Evolutionary conservation across 192 early-diverging fungal genomes (phyloP).

Genomic region (Entomortierella lignicola): DNA sequence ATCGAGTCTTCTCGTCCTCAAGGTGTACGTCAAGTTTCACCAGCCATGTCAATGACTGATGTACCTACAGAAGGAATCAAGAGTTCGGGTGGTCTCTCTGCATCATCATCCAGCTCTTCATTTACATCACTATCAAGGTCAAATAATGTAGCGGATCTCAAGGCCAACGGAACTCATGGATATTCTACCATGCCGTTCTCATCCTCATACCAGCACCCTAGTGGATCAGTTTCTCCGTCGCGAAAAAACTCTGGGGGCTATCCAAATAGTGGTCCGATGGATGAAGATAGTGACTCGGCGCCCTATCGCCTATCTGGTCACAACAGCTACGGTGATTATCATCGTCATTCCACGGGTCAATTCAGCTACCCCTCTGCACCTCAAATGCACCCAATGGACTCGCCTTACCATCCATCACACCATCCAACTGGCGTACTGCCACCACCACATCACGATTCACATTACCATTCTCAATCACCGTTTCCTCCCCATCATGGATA

Average conservation of each 20-base stretch:
- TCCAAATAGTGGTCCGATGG: neutral
- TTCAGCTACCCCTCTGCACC: slow-evolving; percentile 4
- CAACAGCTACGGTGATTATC: neutral
- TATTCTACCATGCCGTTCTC: neutral
- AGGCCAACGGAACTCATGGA: neutral
- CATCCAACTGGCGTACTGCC: neutral
- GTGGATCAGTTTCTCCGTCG: slow-evolving; percentile 19
- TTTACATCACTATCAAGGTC: neutral
- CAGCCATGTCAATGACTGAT: neutral
- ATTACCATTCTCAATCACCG: neutral
- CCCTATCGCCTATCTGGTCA: neutral
- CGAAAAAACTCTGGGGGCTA: slow-evolving; percentile 14
- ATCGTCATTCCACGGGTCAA: neutral
- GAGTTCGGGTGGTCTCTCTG: neutral
- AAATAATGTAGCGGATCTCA: neutral
- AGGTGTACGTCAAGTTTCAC: slow-evolving; percentile 1
- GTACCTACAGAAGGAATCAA: neutral
- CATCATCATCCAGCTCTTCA: slow-evolving; percentile 12
- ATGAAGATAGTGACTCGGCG: slow-evolving; percentile 13
- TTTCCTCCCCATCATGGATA: slow-evolving; percentile 5
- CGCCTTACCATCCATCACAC: neutral
- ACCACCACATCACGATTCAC: neutral
- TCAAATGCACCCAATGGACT: slow-evolving; percentile 4
- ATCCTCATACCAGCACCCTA: slow-evolving; percentile 20
- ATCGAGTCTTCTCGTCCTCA: neutral